Evolutionary conservation across 495 filamentous ascomycete species (phyloP).

Genomic region (Cetradonia linearis): DNA sequence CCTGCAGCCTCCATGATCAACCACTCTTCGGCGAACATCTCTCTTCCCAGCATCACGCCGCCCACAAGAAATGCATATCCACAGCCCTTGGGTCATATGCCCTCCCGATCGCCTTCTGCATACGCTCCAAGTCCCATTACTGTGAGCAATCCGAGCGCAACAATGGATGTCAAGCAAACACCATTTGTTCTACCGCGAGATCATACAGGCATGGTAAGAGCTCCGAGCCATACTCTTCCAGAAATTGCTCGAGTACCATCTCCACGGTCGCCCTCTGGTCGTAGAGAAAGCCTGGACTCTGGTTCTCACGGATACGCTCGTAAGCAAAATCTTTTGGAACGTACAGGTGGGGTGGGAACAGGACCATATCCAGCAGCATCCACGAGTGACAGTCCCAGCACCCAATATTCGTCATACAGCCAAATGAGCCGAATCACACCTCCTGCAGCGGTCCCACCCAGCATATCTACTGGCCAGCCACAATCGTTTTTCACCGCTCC

Average conservation of each 20-base stretch:
- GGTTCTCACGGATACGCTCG: constrained; percentile 6
- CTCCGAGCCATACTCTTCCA: neutral
- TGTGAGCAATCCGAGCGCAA: constrained; percentile 32
- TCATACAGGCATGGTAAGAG: constrained; percentile 16
- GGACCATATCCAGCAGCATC: constrained; percentile 32
- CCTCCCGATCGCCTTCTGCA: constrained; percentile 52
- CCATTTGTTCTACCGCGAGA: constrained; percentile 30
- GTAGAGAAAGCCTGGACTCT: constrained; percentile 23
- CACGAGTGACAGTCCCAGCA: constrained; percentile 47
- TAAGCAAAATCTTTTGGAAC: constrained; percentile 9
- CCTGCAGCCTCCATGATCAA: constrained; percentile 19
- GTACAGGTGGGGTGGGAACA: constrained; percentile 32
- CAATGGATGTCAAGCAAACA: constrained; percentile 40
- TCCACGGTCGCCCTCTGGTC: constrained; percentile 28
- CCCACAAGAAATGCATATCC: constrained; percentile 29
- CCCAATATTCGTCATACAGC: constrained; percentile 42
- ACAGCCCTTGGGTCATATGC: constrained; percentile 42
- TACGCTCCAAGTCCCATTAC: constrained; percentile 37
- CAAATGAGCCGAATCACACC: constrained; percentile 37
- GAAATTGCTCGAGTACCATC: constrained; percentile 22
- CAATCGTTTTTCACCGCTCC: constrained; percentile 27
- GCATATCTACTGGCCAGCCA: constrained; percentile 23
- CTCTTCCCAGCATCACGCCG: constrained; percentile 27
- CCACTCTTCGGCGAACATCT: constrained; percentile 16
- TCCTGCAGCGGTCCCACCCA: constrained; percentile 20